Base-by-base conservation (phyloP, 2,329 filamentous ascomycete species). In the Thelonectria olida region DNA sequence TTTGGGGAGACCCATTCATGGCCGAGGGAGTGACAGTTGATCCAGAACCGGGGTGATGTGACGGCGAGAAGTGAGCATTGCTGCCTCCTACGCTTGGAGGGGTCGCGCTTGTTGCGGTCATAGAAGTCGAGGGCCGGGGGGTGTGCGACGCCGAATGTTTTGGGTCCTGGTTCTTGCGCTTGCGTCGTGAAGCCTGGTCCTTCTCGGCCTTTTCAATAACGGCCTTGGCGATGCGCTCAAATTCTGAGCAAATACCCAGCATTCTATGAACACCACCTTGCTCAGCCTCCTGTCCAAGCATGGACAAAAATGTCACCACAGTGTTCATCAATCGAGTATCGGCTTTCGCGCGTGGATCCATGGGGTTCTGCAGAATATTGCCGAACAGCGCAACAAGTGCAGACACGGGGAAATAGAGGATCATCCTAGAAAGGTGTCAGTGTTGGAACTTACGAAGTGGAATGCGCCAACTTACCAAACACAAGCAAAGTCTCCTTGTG, bases 321-420 rank as follows among this genome's bases (percentile, higher is more conserved):
- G 95, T 84, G 68, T 90, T 93, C 93, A 99, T 97, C 19, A 98
- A 80, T 67, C 92, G 91, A 15, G 96, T 88, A 75, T 99, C 96
- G 1, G 93, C 93, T 55, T 93, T 89, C 41, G 95, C 95, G 45
- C 93, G 87, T 1, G 91, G 88, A 73, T 99, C 96, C 60, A 95
- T 88, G 0, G 96, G 96, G 69, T 98, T 98, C 75, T 99, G 96
- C 1, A 99, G 79, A 47, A 98, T 96, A 72, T 98, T 97, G 61
- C 95, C 94, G 72, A 99, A 99, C 2, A 99, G 81, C 0, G 96
- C 98, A 44, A 99, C 93, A 5, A 98, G 85, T 1, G 96, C 92
- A 1, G 96, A 97, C 8, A 99, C 94, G 0, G 96, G 96, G 79
- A 97, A 99, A 78, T 99, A 99, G 10, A 98, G 82, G 67, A 97